Evolutionary conservation across 352 stramenopile genomes (phyloP).

Genomic region (Sclerospora graminicola): DNA sequence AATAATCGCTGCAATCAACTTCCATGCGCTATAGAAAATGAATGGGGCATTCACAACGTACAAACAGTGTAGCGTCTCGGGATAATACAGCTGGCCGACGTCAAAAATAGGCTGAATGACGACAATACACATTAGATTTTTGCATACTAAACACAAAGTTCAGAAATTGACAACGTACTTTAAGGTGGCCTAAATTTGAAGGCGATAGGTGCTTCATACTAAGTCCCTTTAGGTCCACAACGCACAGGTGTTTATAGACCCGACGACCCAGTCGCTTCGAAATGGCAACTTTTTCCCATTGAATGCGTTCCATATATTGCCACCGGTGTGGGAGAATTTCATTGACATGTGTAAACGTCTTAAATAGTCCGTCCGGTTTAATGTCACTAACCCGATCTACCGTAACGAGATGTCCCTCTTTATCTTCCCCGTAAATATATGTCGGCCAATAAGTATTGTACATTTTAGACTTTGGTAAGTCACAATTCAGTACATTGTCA

Average conservation of each 20-base stretch:
- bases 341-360: conserved; percentile 44
- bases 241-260: conserved; percentile 79
- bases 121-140: conserved; percentile 1
- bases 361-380: conserved; percentile 45
- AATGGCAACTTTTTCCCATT: conserved; percentile 68
- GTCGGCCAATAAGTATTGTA: conserved; percentile 61
- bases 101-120: conserved; percentile 49
- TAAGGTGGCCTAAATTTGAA: conserved; percentile 51
- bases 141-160: not conserved
- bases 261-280: conserved; percentile 45
- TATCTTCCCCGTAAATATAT: conserved; percentile 63
- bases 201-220: conserved; percentile 55
- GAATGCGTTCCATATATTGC: conserved; percentile 74
- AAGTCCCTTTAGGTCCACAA: conserved; percentile 67
- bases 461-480: conserved; percentile 45
- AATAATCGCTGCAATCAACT: conserved; percentile 61
- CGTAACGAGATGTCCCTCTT: conserved; percentile 56
- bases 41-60: conserved; percentile 81
- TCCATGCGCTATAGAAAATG: conserved; percentile 78
- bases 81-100: too few species aligned
- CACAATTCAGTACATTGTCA: conserved; percentile 37
- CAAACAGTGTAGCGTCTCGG: too few species aligned
- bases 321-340: conserved; percentile 49
- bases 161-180: conserved; percentile 22
- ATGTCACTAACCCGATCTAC: conserved; percentile 65